These are phyloP conservation scores for Fusarium brachygibbosum DNA, from an alignment of 2,329 filamentous ascomycete genomes.

Conservation along the genomic window DNA sequence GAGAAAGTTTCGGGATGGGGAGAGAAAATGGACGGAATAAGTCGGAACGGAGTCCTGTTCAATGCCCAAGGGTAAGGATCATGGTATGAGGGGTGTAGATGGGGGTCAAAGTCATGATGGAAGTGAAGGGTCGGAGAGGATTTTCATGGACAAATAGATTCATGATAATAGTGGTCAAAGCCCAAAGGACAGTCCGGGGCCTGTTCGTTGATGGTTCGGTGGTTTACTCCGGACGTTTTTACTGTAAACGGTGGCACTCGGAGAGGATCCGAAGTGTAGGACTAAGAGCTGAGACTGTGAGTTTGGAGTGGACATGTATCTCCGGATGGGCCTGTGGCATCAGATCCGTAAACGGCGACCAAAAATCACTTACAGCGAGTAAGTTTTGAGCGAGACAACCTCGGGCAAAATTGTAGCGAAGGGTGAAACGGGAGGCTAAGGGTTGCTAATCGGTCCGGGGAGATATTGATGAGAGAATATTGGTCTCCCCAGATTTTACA, in stretches of 20 bases:
- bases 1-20: constrained; percentile 32
- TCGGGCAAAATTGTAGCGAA: constrained; percentile 28
- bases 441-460: constrained; percentile 39
- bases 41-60: constrained; percentile 29
- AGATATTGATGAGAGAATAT: constrained; percentile 12
- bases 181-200: constrained; percentile 6
- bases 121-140: constrained; percentile 11
- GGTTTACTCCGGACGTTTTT: constrained; percentile 13
- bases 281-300: constrained; percentile 7
- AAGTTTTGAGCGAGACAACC: not conserved
- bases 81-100: constrained; percentile 23
- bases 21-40: constrained; percentile 33
- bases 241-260: constrained; percentile 10
- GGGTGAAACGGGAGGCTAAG: constrained; percentile 30
- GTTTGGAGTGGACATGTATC: constrained; percentile 31
- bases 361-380: not conserved
- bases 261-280: constrained; percentile 29
- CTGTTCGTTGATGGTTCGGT: constrained; percentile 26
- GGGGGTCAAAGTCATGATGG: constrained; percentile 24
- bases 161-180: constrained; percentile 27
- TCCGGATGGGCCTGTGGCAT: constrained; percentile 24
- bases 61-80: constrained; percentile 6
- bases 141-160: constrained; percentile 33
- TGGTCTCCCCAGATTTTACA: constrained; percentile 39
- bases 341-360: constrained; percentile 23